Evolutionary conservation across 1,284 basidiomycete species (phyloP).

Genomic region (Ustilago crameri): DNA sequence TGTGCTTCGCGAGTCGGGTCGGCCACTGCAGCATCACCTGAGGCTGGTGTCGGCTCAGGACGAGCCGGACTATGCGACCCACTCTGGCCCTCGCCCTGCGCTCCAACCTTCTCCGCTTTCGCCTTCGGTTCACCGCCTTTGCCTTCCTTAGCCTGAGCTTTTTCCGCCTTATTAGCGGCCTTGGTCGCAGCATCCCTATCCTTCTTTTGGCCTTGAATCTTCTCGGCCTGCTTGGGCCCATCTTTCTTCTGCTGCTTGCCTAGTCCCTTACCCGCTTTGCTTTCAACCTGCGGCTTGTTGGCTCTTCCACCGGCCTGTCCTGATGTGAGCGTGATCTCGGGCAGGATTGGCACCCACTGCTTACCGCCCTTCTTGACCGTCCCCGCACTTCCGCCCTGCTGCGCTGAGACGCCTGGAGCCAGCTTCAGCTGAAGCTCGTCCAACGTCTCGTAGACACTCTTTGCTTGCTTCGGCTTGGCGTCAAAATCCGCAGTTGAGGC

Average conservation of each 20-base stretch:
- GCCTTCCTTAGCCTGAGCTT: slow-evolving; percentile 7
- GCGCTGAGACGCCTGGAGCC: slow-evolving; percentile 20
- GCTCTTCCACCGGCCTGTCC: neutral
- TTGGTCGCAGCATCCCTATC: slow-evolving; percentile 2
- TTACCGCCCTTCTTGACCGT: slow-evolving; percentile 46
- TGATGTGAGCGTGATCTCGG: slow-evolving; percentile 45
- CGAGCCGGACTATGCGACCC: neutral
- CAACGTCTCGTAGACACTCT: slow-evolving; percentile 43
- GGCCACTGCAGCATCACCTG: neutral
- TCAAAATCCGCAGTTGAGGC: neutral
- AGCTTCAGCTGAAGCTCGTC: slow-evolving; percentile 44
- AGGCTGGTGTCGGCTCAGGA: neutral
- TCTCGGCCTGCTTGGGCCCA: slow-evolving; percentile 3
- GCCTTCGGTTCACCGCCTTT: neutral
- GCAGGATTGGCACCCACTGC: slow-evolving; percentile 58
- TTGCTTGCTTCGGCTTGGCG: slow-evolving; percentile 10
- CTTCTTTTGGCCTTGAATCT: slow-evolving; percentile 8
- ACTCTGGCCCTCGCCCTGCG: neutral
- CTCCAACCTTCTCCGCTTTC: slow-evolving; percentile 3
- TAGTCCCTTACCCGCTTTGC: slow-evolving; percentile 13
- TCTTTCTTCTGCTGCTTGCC: slow-evolving; percentile 16
- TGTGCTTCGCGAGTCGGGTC: no score
- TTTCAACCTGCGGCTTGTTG: slow-evolving; percentile 1
- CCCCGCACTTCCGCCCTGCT: slow-evolving; percentile 11
- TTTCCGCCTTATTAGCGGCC: neutral